Percentiles rank a stretch among this genome's conserved stretches.
Evolutionary conservation across 306 rosid species (phyloP).

Genomic region (Neltuma alba): DNA sequence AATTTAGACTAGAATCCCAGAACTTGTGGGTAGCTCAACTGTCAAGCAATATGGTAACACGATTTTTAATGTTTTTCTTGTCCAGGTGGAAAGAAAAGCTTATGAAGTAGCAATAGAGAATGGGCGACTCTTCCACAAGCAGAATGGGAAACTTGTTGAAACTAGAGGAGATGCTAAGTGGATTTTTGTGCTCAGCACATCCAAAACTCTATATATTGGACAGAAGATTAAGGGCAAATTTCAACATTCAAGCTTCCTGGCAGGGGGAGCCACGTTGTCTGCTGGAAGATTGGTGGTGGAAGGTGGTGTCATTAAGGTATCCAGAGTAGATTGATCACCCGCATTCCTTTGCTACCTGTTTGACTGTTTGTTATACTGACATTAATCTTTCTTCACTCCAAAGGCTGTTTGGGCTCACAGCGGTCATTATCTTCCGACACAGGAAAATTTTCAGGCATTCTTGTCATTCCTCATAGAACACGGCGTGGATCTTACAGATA

Average conservation of each 20-base stretch:
- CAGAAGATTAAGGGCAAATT: conserved; percentile 77
- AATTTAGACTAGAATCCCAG: not conserved
- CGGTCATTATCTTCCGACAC: conserved; percentile 88
- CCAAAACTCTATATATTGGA: conserved; percentile 69
- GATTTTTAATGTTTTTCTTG: not conserved
- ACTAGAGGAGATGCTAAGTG: conserved; percentile 68
- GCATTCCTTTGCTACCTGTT: not conserved
- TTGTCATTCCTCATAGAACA: conserved; percentile 65
- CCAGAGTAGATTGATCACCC: too few species aligned
- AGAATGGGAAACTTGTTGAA: conserved; percentile 52
- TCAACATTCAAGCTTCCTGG: conserved; percentile 95
- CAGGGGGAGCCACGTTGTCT: conserved; percentile 95
- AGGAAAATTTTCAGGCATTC: conserved; percentile 77
- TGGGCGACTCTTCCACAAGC: conserved; percentile 58
- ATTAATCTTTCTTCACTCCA: conserved; percentile 1
- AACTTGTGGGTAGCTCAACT: not conserved
- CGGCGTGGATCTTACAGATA: conserved; percentile 65
- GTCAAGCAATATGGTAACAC: not conserved
- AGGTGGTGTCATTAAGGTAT: conserved; percentile 73
- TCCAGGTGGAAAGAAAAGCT: conserved; percentile 63
- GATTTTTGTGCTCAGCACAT: conserved; percentile 88
- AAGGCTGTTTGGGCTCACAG: conserved; percentile 96
- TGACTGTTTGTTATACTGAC: conserved; percentile 21
- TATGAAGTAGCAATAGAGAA: conserved; percentile 61
- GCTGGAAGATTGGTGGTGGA: conserved; percentile 82